Evolutionary conservation across 768 basidiomycete species (phyloP), one percentile per base, ranked within the genome.

Genomic region (Rhodotorula paludigena): DNA sequence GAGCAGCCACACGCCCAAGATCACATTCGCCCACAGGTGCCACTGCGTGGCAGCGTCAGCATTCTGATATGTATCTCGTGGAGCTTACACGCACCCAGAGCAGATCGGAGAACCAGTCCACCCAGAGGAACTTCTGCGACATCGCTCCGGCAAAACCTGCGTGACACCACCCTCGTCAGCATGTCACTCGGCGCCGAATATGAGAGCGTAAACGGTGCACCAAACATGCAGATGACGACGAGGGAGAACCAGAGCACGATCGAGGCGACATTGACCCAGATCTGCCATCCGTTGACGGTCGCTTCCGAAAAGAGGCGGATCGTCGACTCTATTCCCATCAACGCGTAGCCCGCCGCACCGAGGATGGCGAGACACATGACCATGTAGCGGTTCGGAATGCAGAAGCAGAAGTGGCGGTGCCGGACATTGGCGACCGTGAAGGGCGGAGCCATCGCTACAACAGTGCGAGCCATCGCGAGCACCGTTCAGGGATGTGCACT

Each of bases 1-100:
- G 73, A 94, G 81, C 30, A 85, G 86, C 28, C 89, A 88, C 57
- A 96, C 82, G 32, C 86, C 80, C 76, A 93, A 93, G 75, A 94
- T 91, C 71, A 94, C 81, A 80, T 94, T 94, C 77, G 90, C 78
- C 35, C 57, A 60, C 7, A 68, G 33, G 20, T 68, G 67, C 67
- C 67, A 68, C 67, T 68, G 49, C 41, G 25, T 2, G 11, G n/a
- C 39, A 14, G 23, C 5, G 38, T 2, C 5, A 41, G 38, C 23
- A n/a, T 3, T 6, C 36, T 20, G n/a, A 4, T 11, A 18, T 21
- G 25, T 35, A 25, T 10, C 21, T 21, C 2, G n/a, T 18, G 28
- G 16, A 36, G 18, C 44, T 15, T 1, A 0, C 1, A 15, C 58
- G 23, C 30, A 60, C 58, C 58, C 58, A 60, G 35, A 18, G 7